Percentiles rank a stretch among this genome's conserved stretches.
Conservation (phyloP, 116 monocot species). For the Posidonia oceanica region DNA sequence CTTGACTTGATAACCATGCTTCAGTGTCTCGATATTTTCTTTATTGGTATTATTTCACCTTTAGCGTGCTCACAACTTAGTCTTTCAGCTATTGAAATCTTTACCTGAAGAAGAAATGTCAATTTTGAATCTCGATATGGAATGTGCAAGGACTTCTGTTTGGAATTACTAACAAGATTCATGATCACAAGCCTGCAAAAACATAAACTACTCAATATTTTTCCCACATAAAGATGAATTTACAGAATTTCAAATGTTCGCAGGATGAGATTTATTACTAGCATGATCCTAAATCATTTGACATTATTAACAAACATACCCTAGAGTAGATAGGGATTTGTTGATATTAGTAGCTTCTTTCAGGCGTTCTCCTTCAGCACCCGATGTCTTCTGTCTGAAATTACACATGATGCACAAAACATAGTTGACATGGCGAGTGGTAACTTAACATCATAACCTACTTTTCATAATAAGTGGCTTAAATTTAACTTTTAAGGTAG, state of each 20-base stretch:
- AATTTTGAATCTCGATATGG: conserved; percentile 98
- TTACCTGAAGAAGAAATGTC: conserved; percentile 97
- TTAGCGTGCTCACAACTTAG: no score
- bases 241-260: neutral
- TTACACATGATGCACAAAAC: neutral
- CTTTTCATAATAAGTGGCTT: neutral
- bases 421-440: neutral
- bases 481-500: neutral
- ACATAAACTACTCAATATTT: neutral
- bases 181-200: conserved; percentile 88
- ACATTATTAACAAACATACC: conserved; percentile 13
- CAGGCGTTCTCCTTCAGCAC: conserved; percentile 95
- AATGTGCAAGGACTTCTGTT: conserved; percentile 71
- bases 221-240: neutral
- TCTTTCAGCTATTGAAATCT: no score
- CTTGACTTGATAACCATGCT: no score
- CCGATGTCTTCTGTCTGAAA: conserved; percentile 91
- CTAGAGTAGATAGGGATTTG: conserved; percentile 95
- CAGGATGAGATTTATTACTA: neutral
- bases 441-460: no score
- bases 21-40: no score
- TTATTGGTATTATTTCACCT: no score
- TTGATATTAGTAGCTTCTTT: conserved; percentile 99
- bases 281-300: neutral
- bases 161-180: conserved; percentile 76